These are phyloP conservation scores for Solanum habrochaites DNA, from an alignment of 257 asterid genomes.

Conservation along the genomic window DNA sequence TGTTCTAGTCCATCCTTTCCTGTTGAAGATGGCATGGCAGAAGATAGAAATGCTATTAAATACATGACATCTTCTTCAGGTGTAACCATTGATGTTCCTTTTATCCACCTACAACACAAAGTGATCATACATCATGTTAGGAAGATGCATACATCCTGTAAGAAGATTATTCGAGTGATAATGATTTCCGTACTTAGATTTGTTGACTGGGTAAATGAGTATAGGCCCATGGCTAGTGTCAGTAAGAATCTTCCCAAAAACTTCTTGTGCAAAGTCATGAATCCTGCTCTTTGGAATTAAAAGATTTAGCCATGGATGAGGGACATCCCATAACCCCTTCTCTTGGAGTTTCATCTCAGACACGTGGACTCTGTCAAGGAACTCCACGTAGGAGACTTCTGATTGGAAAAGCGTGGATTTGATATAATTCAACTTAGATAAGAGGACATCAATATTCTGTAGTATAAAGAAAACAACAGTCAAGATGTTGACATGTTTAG, in stretches of 20 bases:
- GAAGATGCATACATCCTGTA: background rate
- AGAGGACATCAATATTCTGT: slow-evolving; percentile 52
- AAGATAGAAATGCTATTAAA: slow-evolving; percentile 61
- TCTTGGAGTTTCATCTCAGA: slow-evolving; percentile 55
- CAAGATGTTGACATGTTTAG: background rate
- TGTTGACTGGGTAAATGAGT: slow-evolving; percentile 78
- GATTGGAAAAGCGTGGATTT: slow-evolving; percentile 56
- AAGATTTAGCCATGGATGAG: slow-evolving; percentile 95
- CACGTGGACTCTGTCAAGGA: slow-evolving; percentile 70
- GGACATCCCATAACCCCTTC: slow-evolving; percentile 85
- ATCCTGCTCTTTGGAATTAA: slow-evolving; percentile 65
- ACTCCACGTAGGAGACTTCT: slow-evolving; percentile 63
- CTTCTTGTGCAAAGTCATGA: slow-evolving; percentile 49
- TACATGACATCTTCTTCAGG: slow-evolving; percentile 76
- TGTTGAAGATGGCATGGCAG: slow-evolving; percentile 62
- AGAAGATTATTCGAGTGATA: background rate
- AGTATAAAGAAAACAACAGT: background rate
- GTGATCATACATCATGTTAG: background rate
- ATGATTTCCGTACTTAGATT: slow-evolving; percentile 45
- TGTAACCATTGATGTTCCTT: slow-evolving; percentile 65
- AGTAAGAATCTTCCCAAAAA: slow-evolving; percentile 58
- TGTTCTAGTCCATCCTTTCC: slow-evolving; percentile 60
- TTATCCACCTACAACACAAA: slow-evolving; percentile 51
- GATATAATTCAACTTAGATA: slow-evolving; percentile 52
- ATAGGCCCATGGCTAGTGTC: slow-evolving; percentile 86